Evolutionary conservation across 2,329 filamentous ascomycete genomes (phyloP), one percentile per base, ranked within the genome.

Genomic region (Raffaelea albimanens): DNA sequence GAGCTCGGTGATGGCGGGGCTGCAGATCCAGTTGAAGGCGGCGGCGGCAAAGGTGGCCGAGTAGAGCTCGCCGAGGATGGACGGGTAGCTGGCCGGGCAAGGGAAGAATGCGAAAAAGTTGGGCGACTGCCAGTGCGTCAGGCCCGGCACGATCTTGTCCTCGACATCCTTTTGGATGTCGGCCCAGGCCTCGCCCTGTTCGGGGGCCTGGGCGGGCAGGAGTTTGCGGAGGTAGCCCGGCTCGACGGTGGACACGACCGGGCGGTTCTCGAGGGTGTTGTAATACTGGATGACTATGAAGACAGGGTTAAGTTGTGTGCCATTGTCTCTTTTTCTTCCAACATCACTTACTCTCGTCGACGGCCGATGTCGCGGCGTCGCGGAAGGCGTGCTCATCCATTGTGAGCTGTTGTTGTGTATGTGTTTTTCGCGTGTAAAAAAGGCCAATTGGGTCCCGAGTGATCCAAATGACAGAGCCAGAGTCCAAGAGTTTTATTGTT

Each of bases 61-160:
- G 71, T 95, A 97, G 70, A 97, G 82, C 67, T 97, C 91, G 19
- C 88, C 91, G 11, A 97, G 75, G 63, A 95, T 91, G 23, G 82
- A 79, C 0, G 91, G 89, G 61, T 84, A 96, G 33, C 84, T 87
- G 46, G 83, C 82, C 21, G 80, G 82, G 44, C 87, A 87, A 1
- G 91, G 86, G 67, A 93, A 97, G 72, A 94, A 97, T 40, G 91
- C 91, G 79, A 96, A 87, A 73, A 95, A 97, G 61, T 91, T 89
- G 16, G 88, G 91, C 2, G 83, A 87, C 62, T 95, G 84, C 76
- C 91, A 97, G 67, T 96, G 91, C 0, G 91, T 96, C 47, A 97
- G 72, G 5, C 91, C 91, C 0, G 91, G 91, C 61, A 95, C 80
- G 60, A 97, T 95, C 62, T 93, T 87, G 40, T 75, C 69, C 57